Evolutionary conservation across 148 eudicot species (phyloP), one percentile per base, ranked within the genome.

Genomic region (Cornus controversa): DNA sequence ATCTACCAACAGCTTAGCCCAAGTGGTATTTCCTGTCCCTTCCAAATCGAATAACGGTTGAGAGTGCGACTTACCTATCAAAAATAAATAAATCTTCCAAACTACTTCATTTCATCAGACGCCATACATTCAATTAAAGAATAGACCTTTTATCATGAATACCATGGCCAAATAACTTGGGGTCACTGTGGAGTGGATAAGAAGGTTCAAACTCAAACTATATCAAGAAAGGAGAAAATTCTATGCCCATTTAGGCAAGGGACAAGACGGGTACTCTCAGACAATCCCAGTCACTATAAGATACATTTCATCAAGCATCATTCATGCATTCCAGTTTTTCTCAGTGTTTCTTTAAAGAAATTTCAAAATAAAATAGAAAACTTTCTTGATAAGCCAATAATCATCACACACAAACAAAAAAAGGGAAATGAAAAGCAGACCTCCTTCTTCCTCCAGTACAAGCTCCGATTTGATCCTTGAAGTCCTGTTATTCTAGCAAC

Each of bases 261-360:
- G 28, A 67, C 50, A 72, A 29, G 28, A 16, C 10, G 3, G 23
- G 28, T 23, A 29, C 18, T 16, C 24, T 11, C 7, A 70, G n/a
- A 71, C 6, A 73, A 8, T 37, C 37, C 42, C 69, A 63, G 18
- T 37, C 16, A 63, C 47, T 15, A 24, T 8, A 13, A 71, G 22
- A 2, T 65, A 74, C 84, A 84, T 80, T 84, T 78, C 70, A 67
- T 78, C 86, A 66, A 80, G 80, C 86, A 80, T 65, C 68, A 68
- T 20, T 15, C n/a, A 18, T 45, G 25, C 81, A 77, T 24, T 69
- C 16, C 47, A 60, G 64, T 22, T 22, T 6, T 18, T 20, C 64
- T 16, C 2, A 14, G 6, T 18, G 5, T 16, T 16, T 20, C 23
- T 1, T 2, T 50, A 15, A 15, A 50, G 7, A 50, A 50, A 9